Conservation (phyloP, 2,329 filamentous ascomycete species). For the Plectosphaerella plurivora region DNA sequence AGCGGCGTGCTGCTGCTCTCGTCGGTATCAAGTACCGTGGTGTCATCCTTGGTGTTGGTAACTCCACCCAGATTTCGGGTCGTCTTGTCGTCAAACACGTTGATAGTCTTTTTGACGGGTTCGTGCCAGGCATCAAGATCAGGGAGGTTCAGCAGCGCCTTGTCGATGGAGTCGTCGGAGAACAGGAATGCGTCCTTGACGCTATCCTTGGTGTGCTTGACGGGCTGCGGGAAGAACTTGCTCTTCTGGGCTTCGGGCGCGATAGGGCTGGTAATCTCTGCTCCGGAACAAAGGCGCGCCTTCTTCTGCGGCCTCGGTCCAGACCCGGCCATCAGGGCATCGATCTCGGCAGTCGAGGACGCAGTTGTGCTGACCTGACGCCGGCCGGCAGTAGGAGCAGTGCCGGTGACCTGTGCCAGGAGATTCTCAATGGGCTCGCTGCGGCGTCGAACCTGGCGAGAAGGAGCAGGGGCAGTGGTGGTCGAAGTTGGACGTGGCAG, state of each 20-base stretch:
- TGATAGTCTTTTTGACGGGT: conserved; percentile 28
- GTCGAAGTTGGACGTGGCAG: conserved; percentile 38
- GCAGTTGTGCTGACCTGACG: conserved; percentile 3
- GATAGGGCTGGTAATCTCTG: conserved; percentile 18
- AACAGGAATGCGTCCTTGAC: conserved; percentile 40
- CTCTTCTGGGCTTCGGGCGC: conserved; percentile 35
- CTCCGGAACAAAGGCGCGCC: conserved; percentile 47
- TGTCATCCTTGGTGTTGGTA: conserved; percentile 13
- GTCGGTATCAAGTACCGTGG: no score
- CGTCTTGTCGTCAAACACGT: conserved; percentile 35
- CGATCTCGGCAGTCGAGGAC: conserved; percentile 8
- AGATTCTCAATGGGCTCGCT: conserved; percentile 48
- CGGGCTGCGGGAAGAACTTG: conserved; percentile 44
- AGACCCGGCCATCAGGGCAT: conserved; percentile 8
- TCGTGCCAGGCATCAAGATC: conserved; percentile 46
- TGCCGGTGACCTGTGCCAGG: conserved; percentile 18
- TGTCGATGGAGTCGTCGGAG: conserved; percentile 55
- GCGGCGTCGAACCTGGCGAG: conserved; percentile 41
- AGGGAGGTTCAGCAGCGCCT: conserved; percentile 45
- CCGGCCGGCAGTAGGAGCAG: conserved; percentile 2
- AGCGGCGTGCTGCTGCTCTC: conserved; percentile 1
- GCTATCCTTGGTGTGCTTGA: conserved; percentile 19
- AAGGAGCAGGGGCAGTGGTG: conserved; percentile 15
- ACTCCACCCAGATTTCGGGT: conserved; percentile 14
- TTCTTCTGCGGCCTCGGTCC: conserved; percentile 48